phyloP scores from a whole-genome alignment of 352 stramenopile genomes.

The Globisporangium takayamanum region DNA sequence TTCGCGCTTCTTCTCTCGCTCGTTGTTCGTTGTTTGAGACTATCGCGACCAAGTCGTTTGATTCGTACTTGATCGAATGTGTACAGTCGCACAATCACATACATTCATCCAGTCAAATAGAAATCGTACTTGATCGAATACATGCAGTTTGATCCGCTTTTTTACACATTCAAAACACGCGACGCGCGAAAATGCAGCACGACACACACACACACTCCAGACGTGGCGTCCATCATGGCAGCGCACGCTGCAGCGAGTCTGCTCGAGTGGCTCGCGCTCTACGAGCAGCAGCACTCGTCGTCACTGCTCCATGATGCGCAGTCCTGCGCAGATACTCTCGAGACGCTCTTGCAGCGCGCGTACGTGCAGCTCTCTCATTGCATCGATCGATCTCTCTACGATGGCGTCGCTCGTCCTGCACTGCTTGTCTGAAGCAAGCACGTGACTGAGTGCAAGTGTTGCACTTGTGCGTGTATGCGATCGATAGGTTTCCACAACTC shows the following conservation, averaged over 20 bases:
- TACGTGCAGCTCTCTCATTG: slow-evolving; percentile 1
- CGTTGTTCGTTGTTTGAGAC: no score
- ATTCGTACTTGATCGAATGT: no score
- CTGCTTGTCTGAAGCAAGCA: background rate
- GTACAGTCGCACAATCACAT: background rate
- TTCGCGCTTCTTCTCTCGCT: background rate
- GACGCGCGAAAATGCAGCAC: background rate
- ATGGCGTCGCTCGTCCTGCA: background rate
- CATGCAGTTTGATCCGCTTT: no score
- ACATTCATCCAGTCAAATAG: no score
- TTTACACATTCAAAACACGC: background rate
- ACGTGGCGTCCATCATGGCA: slow-evolving; percentile 2
- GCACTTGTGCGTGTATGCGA: background rate
- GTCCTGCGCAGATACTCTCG: slow-evolving; percentile 9
- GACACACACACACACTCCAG: no score
- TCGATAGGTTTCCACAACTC: slow-evolving; percentile 22
- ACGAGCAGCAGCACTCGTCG: slow-evolving; percentile 6
- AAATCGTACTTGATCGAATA: no score
- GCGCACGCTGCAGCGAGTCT: slow-evolving; percentile 20
- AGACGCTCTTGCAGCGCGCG: slow-evolving; percentile 19
- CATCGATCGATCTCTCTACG: no score
- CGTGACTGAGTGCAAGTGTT: background rate
- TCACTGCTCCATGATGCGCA: background rate
- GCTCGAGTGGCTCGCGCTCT: slow-evolving; percentile 26
- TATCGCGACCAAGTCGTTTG: no score